Conservation (phyloP, 495 filamentous ascomycete species). For the Hapsidospora chrysogenum region DNA sequence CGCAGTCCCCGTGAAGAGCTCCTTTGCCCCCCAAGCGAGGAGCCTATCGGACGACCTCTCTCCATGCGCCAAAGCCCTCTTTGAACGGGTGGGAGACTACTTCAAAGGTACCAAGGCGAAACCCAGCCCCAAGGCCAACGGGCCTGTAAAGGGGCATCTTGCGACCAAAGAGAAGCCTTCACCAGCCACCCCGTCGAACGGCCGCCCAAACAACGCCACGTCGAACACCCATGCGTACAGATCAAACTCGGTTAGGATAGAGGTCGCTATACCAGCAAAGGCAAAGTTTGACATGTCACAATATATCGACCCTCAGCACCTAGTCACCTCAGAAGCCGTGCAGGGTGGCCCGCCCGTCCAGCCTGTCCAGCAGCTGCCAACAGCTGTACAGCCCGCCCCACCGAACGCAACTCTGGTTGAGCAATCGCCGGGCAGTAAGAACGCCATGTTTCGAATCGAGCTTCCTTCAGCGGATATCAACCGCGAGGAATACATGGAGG, state of each 20-base stretch:
- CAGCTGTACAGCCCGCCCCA: not conserved
- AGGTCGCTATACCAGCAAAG: constrained; percentile 17
- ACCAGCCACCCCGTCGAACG: too few species aligned
- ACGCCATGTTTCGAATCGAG: too few species aligned
- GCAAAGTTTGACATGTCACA: constrained; percentile 9
- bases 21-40: not conserved
- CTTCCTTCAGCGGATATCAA: constrained; percentile 15
- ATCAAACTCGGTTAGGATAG: constrained; percentile 11
- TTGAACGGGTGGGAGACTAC: constrained; percentile 1
- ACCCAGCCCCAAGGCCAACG: not conserved
- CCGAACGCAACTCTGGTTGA: too few species aligned
- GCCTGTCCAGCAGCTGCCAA: not conserved
- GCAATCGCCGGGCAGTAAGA: too few species aligned
- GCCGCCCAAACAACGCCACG: not conserved
- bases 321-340: not conserved
- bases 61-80: not conserved
- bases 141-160: too few species aligned
- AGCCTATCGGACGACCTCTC: constrained; percentile 1
- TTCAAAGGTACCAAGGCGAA: constrained; percentile 1
- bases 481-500: constrained; percentile 20
- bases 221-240: not conserved
- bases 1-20: too few species aligned
- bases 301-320: not conserved
- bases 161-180: not conserved
- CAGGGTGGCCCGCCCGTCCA: not conserved